Percentiles rank a stretch among this genome's conserved stretches.
phyloP scores from a whole-genome alignment of 176 grass and related monocot species.

The Avena eriantha region DNA sequence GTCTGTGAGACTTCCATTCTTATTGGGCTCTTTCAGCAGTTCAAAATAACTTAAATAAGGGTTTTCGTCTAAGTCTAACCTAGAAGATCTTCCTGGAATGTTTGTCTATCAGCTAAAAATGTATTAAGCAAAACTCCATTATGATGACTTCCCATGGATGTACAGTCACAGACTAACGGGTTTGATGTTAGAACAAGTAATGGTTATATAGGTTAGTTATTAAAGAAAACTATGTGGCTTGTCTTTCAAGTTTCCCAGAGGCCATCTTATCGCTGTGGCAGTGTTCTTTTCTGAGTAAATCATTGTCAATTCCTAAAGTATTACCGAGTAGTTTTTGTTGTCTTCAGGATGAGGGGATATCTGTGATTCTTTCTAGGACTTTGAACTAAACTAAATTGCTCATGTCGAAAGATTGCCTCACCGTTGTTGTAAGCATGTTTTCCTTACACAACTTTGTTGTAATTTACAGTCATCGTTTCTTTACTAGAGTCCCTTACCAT shows the following conservation, averaged over 20 bases:
- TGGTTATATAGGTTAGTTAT: neutral
- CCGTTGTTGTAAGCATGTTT: constrained; percentile 21
- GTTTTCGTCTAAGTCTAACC: neutral
- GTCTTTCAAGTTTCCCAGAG: constrained; percentile 3
- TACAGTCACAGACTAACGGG: neutral
- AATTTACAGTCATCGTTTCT: neutral
- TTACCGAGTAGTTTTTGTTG: neutral
- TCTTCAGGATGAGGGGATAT: neutral
- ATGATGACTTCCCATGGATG: constrained; percentile 10
- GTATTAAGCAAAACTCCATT: neutral
- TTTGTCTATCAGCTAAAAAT: constrained; percentile 8
- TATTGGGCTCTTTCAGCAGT: neutral
- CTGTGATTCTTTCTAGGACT: neutral
- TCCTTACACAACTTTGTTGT: neutral
- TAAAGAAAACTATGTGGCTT: neutral
- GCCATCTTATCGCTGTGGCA: neutral
- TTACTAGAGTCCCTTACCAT: neutral
- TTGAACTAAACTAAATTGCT: neutral
- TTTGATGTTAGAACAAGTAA: neutral
- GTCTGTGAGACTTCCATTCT: neutral
- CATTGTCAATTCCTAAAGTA: neutral
- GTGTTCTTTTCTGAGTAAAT: constrained; percentile 16
- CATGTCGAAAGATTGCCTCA: neutral
- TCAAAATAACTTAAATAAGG: constrained; percentile 7
- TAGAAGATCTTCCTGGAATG: neutral